Conservation (phyloP, 768 basidiomycete species). For the Fistulinella prunicolor region DNA sequence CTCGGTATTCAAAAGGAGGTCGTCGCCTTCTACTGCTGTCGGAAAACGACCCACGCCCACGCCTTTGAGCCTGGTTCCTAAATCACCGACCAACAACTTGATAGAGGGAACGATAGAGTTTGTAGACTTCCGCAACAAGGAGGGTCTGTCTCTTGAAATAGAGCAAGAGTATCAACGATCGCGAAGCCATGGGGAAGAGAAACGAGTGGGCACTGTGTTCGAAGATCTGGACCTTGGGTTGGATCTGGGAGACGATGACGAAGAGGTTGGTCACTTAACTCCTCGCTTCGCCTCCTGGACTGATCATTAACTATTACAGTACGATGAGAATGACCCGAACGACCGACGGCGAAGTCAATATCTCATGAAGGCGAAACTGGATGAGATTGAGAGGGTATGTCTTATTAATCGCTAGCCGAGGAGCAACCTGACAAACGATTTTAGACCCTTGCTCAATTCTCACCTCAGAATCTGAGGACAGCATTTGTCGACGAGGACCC, state of each 20-base stretch:
- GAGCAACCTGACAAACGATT: conserved; percentile 12
- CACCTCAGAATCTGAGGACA: conserved; percentile 45
- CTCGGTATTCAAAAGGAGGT: conserved; percentile 34
- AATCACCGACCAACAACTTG: conserved; percentile 30
- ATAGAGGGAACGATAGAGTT: conserved; percentile 22
- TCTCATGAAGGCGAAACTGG: conserved; percentile 69
- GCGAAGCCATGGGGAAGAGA: conserved; percentile 40
- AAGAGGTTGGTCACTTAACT: conserved; percentile 35
- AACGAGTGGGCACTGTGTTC: conserved; percentile 44
- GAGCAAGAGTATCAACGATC: conserved; percentile 29
- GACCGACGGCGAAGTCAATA: conserved; percentile 74
- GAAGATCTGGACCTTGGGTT: conserved; percentile 46
- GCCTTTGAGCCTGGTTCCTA: conserved; percentile 51
- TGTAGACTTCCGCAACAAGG: conserved; percentile 12
- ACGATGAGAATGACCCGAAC: conserved; percentile 67
- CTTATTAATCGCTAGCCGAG: conserved; percentile 6
- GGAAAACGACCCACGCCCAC: conserved; percentile 51
- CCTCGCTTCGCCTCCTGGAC: conserved; percentile 2
- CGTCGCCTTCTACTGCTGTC: conserved; percentile 32
- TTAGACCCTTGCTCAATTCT: conserved; percentile 64
- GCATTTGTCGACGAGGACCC: conserved; percentile 19
- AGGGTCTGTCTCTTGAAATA: conserved; percentile 23
- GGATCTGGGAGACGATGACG: conserved; percentile 40
- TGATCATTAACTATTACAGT: conserved; percentile 38
- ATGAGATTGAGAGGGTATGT: conserved; percentile 72